Base-by-base conservation (phyloP, 2,329 filamentous ascomycete species). In the Ceratocystis eucalypticola region DNA sequence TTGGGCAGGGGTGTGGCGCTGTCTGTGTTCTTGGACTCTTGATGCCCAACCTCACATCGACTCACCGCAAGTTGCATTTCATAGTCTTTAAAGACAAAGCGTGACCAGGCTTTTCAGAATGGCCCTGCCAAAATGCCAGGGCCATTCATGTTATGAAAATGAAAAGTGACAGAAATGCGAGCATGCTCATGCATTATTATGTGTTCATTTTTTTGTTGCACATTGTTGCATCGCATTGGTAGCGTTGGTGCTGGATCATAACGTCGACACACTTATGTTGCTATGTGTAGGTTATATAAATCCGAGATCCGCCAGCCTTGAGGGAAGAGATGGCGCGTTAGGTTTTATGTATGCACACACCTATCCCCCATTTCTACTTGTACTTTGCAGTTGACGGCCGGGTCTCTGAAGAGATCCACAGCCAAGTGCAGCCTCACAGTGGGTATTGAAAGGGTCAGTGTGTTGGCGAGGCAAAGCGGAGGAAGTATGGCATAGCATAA, bases 21-120 rank as follows among this genome's bases (percentile, higher is more conserved):
- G 61, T 45, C n/a, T 45, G 8, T 62, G 61, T 15, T 22, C 61
- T 33, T 17, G 25, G 44, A 28, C 45, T 63, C 45, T 63, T 48
- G 61, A 50, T 63, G 61, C 61, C 61, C 61, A 63, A 63, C 25
- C 41, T 63, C 10, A 57, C 12, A 3, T n/a, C 4, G n/a, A 45
- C 46, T 63, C 61, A 63, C 61, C 61, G 61, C 61, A 63, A 63
- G 44, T 63, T 50, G 53, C 10, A 8, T 25, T 53, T 53, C 48
- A 3, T 4, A 53, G 48, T 12, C 20, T 1, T 37, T 10, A 3
- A 53, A 53, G 48, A 25, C 10, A 17, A 33, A 57, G 53, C 15
- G 2, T 33, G 25, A 7, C 53, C 28, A 57, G 7, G 25, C 10
- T 22, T 28, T 57, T 57, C 28, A 3, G 8, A 28, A 3, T 30